Conservation (phyloP, 257 asterid species). For the Primulina huaijiensis region DNA sequence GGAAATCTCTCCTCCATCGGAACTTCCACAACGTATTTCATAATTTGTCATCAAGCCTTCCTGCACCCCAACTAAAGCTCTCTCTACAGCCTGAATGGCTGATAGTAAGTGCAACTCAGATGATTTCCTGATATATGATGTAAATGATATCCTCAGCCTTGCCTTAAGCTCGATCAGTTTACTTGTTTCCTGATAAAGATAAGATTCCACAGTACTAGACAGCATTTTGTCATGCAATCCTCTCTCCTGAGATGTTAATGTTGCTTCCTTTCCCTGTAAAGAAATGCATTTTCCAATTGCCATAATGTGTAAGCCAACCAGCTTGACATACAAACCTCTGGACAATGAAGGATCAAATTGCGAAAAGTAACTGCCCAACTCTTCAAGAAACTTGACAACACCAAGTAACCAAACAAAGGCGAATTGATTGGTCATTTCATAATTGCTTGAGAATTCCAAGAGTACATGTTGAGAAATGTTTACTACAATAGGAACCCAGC, state of each 20-base stretch:
- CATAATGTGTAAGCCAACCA: slow-evolving; percentile 69
- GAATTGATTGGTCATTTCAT: slow-evolving; percentile 39
- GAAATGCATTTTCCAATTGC: slow-evolving; percentile 83
- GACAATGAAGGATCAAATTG: slow-evolving; percentile 54
- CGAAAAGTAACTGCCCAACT: slow-evolving; percentile 61
- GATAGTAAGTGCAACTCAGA: slow-evolving; percentile 64
- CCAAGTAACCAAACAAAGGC: slow-evolving; percentile 63
- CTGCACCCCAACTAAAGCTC: slow-evolving; percentile 84
- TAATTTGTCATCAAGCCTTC: slow-evolving; percentile 56
- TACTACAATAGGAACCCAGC: slow-evolving; percentile 43
- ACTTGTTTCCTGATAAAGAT: slow-evolving; percentile 33
- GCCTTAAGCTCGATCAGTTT: slow-evolving; percentile 52
- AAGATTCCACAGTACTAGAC: slow-evolving; percentile 29
- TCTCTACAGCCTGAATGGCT: slow-evolving; percentile 69
- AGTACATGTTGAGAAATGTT: slow-evolving; percentile 55
- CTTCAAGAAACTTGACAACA: slow-evolving; percentile 69
- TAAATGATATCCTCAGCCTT: slow-evolving; percentile 64
- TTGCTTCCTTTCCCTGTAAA: slow-evolving; percentile 69
- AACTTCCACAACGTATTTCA: slow-evolving; percentile 56
- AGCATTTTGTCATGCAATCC: slow-evolving; percentile 47
- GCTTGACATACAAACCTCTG: slow-evolving; percentile 48
- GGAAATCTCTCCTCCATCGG: slow-evolving; percentile 61
- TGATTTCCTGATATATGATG: slow-evolving; percentile 52
- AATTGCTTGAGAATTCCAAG: slow-evolving; percentile 50
- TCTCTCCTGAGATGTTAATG: slow-evolving; percentile 58